Evolutionary conservation across 1,139 yeast genomes (phyloP).

Genomic region (Tardiomyces blankii): DNA sequence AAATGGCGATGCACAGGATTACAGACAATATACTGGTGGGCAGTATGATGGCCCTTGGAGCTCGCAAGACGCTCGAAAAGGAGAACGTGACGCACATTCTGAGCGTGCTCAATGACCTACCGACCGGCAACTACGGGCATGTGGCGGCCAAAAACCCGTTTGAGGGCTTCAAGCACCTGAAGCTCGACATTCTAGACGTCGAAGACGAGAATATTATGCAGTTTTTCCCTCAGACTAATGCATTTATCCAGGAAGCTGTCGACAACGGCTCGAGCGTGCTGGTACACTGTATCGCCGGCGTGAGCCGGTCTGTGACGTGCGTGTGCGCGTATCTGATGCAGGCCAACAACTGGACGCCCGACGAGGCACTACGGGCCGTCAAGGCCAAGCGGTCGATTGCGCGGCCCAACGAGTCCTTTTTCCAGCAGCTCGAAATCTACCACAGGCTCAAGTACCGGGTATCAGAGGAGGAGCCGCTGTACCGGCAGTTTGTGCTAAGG

Average conservation of each 20-base stretch:
- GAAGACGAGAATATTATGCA: slow-evolving; percentile 51
- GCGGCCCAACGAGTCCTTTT: slow-evolving; percentile 70
- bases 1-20: slow-evolving; percentile 21
- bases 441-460: slow-evolving; percentile 36
- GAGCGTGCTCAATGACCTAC: slow-evolving; percentile 56
- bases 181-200: slow-evolving; percentile 59
- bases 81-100: slow-evolving; percentile 51
- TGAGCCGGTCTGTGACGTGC: slow-evolving; percentile 68
- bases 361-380: slow-evolving; percentile 64
- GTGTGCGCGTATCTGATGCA: slow-evolving; percentile 73
- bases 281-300: slow-evolving; percentile 63
- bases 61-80: slow-evolving; percentile 15
- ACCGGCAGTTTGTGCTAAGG: slow-evolving; percentile 41
- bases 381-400: slow-evolving; percentile 46
- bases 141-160: slow-evolving; percentile 24
- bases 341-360: slow-evolving; percentile 44
- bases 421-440: slow-evolving; percentile 58
- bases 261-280: slow-evolving; percentile 23
- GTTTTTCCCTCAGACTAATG: slow-evolving; percentile 46
- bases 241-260: slow-evolving; percentile 57
- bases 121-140: slow-evolving; percentile 23
- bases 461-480: slow-evolving; percentile 29
- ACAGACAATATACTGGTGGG: slow-evolving; percentile 24
- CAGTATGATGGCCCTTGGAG: slow-evolving; percentile 21
- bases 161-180: slow-evolving; percentile 42